A percentile compares a stretch with the other conserved stretches of the same genome.
Evolutionary conservation across 2,329 filamentous ascomycete genomes (phyloP).

Genomic region (Exutisphaerella laricina): DNA sequence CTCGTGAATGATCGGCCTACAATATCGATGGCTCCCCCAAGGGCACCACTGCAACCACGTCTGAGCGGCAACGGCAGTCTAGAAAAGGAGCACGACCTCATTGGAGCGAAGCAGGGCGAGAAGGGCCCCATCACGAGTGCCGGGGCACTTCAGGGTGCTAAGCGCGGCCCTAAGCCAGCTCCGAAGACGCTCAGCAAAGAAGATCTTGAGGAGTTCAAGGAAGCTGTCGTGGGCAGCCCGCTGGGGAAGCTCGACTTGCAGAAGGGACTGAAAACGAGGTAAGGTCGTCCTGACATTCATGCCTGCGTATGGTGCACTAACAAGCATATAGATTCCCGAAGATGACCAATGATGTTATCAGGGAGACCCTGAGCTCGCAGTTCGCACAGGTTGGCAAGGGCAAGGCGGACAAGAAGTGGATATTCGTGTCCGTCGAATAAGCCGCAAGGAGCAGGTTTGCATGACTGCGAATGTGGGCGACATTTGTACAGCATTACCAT

Average conservation of each 20-base stretch:
- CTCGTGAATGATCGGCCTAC: conserved; percentile 17
- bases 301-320: conserved; percentile 8
- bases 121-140: conserved; percentile 33
- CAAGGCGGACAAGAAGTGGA: conserved; percentile 61
- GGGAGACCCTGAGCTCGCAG: conserved; percentile 60
- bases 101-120: conserved; percentile 29
- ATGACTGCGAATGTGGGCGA: too few relatives aligned
- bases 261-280: conserved; percentile 67
- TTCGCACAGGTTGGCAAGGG: conserved; percentile 60
- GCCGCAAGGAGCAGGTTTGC: background rate
- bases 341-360: conserved; percentile 64
- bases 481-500: too few relatives aligned
- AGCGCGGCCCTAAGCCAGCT: conserved; percentile 32
- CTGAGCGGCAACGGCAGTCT: conserved; percentile 28
- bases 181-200: conserved; percentile 52
- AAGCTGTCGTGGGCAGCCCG: conserved; percentile 62
- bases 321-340: conserved; percentile 54
- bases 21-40: conserved; percentile 34
- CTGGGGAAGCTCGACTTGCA: conserved; percentile 69
- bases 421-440: conserved; percentile 25
- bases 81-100: conserved; percentile 19
- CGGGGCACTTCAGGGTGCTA: conserved; percentile 26
- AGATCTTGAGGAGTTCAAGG: conserved; percentile 61
- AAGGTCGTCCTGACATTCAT: conserved; percentile 21
- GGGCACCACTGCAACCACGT: conserved; percentile 39